Evolutionary conservation across 768 basidiomycete species (phyloP).

Genomic region (Rossbeevera mucosa): DNA sequence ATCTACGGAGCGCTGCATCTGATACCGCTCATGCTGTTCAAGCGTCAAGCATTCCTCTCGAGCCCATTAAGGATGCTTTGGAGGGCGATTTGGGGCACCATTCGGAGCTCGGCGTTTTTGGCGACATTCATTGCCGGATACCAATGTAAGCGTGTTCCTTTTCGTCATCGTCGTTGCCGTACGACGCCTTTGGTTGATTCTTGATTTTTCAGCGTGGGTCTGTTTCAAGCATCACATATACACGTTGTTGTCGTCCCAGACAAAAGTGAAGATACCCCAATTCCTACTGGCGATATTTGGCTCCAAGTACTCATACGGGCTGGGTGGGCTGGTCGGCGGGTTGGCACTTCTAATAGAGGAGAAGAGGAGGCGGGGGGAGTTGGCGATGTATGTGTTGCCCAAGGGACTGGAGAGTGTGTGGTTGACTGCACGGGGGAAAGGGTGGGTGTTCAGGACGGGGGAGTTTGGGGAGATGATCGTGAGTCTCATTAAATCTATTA

Average conservation of each 20-base stretch:
- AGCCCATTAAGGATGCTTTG: slow-evolving; percentile 65
- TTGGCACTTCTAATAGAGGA: slow-evolving; percentile 84
- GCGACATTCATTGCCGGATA: slow-evolving; percentile 78
- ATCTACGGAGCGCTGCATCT: slow-evolving; percentile 89
- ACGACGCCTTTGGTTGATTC: background rate
- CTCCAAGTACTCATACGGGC: slow-evolving; percentile 68
- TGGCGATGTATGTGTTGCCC: slow-evolving; percentile 90
- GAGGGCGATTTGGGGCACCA: slow-evolving; percentile 63
- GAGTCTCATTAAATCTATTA: slow-evolving; percentile 23
- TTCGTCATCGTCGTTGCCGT: no score
- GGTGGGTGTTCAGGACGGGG: slow-evolving; percentile 68
- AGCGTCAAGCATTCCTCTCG: slow-evolving; percentile 57
- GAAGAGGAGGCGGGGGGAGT: slow-evolving; percentile 78
- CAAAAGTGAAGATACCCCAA: slow-evolving; percentile 36
- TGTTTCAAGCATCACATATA: slow-evolving; percentile 66
- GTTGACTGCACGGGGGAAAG: slow-evolving; percentile 71
- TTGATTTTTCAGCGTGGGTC: slow-evolving; percentile 43
- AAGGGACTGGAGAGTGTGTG: slow-evolving; percentile 90
- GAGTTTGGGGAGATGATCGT: slow-evolving; percentile 65
- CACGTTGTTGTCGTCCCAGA: slow-evolving; percentile 40
- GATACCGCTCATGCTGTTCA: slow-evolving; percentile 81
- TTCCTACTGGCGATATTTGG: slow-evolving; percentile 52
- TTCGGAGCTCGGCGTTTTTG: slow-evolving; percentile 83
- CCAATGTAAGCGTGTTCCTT: slow-evolving; percentile 55
- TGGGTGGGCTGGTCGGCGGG: slow-evolving; percentile 70